Conservation (phyloP, 208 protist genomes). For the Histomonas meleagridis region DNA sequence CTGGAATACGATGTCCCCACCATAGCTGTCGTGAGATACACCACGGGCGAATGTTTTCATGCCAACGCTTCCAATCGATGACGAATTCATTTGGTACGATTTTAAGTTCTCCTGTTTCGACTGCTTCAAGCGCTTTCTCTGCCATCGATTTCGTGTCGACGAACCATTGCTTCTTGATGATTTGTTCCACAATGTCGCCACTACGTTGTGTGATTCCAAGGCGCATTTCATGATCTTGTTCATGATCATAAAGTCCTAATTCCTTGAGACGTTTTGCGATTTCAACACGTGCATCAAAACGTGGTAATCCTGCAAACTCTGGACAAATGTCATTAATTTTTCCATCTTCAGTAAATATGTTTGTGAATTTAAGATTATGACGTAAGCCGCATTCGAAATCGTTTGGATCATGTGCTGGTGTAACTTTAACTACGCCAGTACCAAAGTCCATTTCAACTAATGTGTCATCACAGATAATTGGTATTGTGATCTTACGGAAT, state of each 20-base stretch:
- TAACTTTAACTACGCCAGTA: conserved; percentile 82
- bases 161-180: conserved; percentile 98
- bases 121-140: conserved; percentile 46
- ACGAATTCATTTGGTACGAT: conserved; percentile 74
- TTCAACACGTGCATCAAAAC: conserved; percentile 74
- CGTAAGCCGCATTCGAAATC: conserved; percentile 90
- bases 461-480: conserved; percentile 79
- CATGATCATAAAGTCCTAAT: conserved; percentile 69
- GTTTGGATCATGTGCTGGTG: conserved; percentile 98
- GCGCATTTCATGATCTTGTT: conserved; percentile 54
- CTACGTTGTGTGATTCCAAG: conserved; percentile 39
- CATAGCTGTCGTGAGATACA: conserved; percentile 72
- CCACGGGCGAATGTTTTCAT: conserved; percentile 67
- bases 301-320: conserved; percentile 67
- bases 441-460: conserved; percentile 93
- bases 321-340: conserved; percentile 65
- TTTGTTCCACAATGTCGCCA: conserved; percentile 93
- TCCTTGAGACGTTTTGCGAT: conserved; percentile 70
- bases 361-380: conserved; percentile 78
- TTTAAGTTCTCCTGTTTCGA: conserved; percentile 64
- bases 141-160: conserved; percentile 73
- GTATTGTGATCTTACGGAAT: conserved; percentile 74
- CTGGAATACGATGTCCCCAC: conserved; percentile 99
- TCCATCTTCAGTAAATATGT: conserved; percentile 84
- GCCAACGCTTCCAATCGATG: conserved; percentile 41